Base-by-base conservation (phyloP, 2,329 filamentous ascomycete genomes). In the Cladorrhinum sp. region DNA sequence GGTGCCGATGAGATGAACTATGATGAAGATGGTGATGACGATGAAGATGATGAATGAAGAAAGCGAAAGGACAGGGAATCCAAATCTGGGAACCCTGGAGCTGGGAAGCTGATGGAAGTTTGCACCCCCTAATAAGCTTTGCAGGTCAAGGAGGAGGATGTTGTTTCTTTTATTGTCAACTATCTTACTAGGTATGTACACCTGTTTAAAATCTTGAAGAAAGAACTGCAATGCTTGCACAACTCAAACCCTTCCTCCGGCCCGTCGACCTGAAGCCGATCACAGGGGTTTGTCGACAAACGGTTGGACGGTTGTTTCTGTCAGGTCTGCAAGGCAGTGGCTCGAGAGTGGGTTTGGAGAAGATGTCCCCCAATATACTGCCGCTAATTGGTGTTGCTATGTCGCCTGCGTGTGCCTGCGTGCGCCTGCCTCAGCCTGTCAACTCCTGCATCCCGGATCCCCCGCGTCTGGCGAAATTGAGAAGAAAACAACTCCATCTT, bases 321-420 rank as follows among this genome's bases (percentile, higher is more conserved):
- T 45, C 41, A 7, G n/a, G 41, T 10, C 53, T 56, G 53, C 53
- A 56, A 56, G 53, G 49, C 18, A 22, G 53, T 49, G 38, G 53
- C 53, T 49, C 22, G 52, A 45, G 18, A 25, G 52, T 55, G 52
- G 52, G 24, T 36, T 54, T 36, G 52, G 55, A 57, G 53, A 38
- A 27, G 32, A 53, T 50, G 29, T 58, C 58, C 52, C 59, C 57
- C 62, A 64, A 62, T 64, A 60, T 64, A 55, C n/a, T 58, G 62
- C 62, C 60, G 62, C 58, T 56, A 49, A 56, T 56, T 56, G 53
- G 53, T 45, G 53, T 56, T 56, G 36, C 53, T 56, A n/a, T 49
- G 53, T 55, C 52, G 29, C 36, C 25, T 4, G 25, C 25, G 25
- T 16, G 12, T 16, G 29, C 36, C 25, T 4, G 25, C 25, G 25